Evolutionary conservation across 1,284 basidiomycete genomes (phyloP).

Genomic region (Pseudozyma sp.): DNA sequence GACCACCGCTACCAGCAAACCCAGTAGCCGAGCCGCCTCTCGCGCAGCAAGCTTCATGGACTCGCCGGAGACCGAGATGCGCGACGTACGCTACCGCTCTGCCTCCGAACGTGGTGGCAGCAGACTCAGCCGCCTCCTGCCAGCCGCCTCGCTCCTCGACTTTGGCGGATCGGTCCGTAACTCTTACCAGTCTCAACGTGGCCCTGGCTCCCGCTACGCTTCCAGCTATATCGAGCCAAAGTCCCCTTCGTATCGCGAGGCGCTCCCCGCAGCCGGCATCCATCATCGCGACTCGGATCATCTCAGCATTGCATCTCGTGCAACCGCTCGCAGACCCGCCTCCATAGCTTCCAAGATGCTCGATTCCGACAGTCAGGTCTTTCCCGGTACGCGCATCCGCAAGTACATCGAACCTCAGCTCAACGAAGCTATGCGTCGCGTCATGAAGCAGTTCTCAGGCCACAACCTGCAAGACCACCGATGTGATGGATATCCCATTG

Average conservation of each 20-base stretch:
- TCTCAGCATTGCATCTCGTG: slow-evolving; percentile 31
- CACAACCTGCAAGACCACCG: slow-evolving; percentile 52
- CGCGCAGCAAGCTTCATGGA: slow-evolving; percentile 30
- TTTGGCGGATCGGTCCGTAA: slow-evolving; percentile 19
- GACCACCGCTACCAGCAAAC: slow-evolving; percentile 21
- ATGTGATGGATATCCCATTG: slow-evolving; percentile 52
- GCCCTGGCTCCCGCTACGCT: slow-evolving; percentile 24
- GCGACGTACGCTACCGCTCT: slow-evolving; percentile 25
- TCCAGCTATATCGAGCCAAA: slow-evolving; percentile 27
- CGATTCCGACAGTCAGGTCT: slow-evolving; percentile 45
- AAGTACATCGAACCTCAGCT: slow-evolving; percentile 51
- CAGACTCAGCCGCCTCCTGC: slow-evolving; percentile 26
- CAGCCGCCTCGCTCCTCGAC: slow-evolving; percentile 28
- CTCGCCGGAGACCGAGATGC: slow-evolving; percentile 26
- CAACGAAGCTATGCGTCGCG: slow-evolving; percentile 49
- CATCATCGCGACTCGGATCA: slow-evolving; percentile 34
- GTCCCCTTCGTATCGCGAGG: slow-evolving; percentile 23
- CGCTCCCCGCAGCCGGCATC: slow-evolving; percentile 14
- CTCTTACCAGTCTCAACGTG: slow-evolving; percentile 20
- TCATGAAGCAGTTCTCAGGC: slow-evolving; percentile 53
- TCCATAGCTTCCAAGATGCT: slow-evolving; percentile 34
- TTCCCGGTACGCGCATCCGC: slow-evolving; percentile 47
- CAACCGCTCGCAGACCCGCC: slow-evolving; percentile 30
- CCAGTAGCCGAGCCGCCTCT: slow-evolving; percentile 22
- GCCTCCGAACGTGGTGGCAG: slow-evolving; percentile 27